Conservation (phyloP, 805 yeast species). For the Wickerhamomyces subpelliculosus region DNA sequence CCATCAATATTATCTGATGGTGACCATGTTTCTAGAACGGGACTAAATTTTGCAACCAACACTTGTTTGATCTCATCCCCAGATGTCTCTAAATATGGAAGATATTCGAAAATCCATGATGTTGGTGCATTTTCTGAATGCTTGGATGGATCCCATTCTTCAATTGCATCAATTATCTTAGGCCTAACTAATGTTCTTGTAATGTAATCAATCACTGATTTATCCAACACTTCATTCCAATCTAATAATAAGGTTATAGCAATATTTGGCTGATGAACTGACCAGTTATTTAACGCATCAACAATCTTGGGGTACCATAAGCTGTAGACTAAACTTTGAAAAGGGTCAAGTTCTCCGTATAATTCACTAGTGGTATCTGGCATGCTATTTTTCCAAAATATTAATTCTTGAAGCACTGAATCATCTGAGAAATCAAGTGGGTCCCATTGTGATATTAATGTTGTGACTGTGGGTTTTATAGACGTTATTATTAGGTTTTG, state of each 20-base stretch:
- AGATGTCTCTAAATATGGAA: constrained; percentile 21
- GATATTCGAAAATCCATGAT: constrained; percentile 33
- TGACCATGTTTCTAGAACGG: constrained; percentile 16
- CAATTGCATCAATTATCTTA: constrained; percentile 26
- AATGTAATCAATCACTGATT: constrained; percentile 21
- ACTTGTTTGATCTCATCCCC: constrained; percentile 13
- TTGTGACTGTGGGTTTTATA: constrained; percentile 14
- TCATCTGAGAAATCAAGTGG: constrained; percentile 27
- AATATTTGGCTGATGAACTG: constrained; percentile 29
- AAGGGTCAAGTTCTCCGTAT: constrained; percentile 15
- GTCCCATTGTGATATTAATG: constrained; percentile 28
- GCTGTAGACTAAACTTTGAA: constrained; percentile 28
- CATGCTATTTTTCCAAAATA: constrained; percentile 19
- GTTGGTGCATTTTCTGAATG: constrained; percentile 11
- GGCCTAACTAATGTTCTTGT: constrained; percentile 29
- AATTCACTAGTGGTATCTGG: constrained; percentile 1
- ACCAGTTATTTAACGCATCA: constrained; percentile 29
- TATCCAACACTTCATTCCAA: constrained; percentile 34
- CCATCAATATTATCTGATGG: constrained; percentile 7
- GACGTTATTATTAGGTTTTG: constrained; percentile 13
- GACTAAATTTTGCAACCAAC: constrained; percentile 18
- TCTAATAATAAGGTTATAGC: constrained; percentile 32
- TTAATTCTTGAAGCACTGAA: constrained; percentile 23
- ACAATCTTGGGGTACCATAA: constrained; percentile 30
- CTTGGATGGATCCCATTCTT: constrained; percentile 26